A percentile compares a stretch with the other conserved stretches of the same genome.
These are phyloP conservation scores for Oenanthe javanica DNA, from an alignment of 140 eudicot species.

Conservation along the genomic window DNA sequence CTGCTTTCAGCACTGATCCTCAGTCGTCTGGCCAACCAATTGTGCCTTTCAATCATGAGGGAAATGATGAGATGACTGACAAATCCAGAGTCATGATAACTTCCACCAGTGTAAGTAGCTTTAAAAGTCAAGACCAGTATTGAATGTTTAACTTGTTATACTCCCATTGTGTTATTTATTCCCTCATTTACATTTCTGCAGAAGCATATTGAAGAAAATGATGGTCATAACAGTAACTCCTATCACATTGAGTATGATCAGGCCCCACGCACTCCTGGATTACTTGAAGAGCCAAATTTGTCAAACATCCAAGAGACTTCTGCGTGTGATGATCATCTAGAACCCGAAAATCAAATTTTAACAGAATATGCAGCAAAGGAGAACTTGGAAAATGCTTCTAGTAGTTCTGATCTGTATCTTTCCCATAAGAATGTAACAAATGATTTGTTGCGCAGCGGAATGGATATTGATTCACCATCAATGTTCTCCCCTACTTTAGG, in stretches of 20 bases:
- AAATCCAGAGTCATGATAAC: slow-evolving; percentile 17
- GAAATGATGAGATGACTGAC: slow-evolving; percentile 16
- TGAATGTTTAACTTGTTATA: background rate
- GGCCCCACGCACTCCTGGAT: slow-evolving; percentile 92
- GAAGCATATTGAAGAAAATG: slow-evolving; percentile 32
- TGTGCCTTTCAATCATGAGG: slow-evolving; percentile 26
- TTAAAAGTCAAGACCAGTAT: background rate
- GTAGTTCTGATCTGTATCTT: slow-evolving; percentile 12
- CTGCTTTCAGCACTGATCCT: slow-evolving; percentile 45
- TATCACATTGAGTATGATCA: slow-evolving; percentile 62
- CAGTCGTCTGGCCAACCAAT: slow-evolving; percentile 35
- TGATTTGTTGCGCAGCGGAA: slow-evolving; percentile 9
- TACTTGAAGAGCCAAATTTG: slow-evolving; percentile 77
- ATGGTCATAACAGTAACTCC: slow-evolving; percentile 28
- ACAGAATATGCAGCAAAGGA: slow-evolving; percentile 33
- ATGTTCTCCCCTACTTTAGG: slow-evolving; percentile 14
- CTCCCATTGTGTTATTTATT: background rate
- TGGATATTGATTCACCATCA: slow-evolving; percentile 24
- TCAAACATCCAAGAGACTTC: slow-evolving; percentile 68
- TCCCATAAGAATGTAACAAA: slow-evolving; percentile 22
- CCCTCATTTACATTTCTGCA: background rate
- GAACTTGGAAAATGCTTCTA: slow-evolving; percentile 30
- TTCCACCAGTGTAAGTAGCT: slow-evolving; percentile 16
- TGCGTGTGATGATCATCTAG: slow-evolving; percentile 68
- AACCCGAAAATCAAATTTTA: slow-evolving; percentile 49